A percentile compares a stretch with the other conserved stretches of the same genome.
phyloP scores from a whole-genome alignment of 441 rosid species.

The Viola pubescens region DNA sequence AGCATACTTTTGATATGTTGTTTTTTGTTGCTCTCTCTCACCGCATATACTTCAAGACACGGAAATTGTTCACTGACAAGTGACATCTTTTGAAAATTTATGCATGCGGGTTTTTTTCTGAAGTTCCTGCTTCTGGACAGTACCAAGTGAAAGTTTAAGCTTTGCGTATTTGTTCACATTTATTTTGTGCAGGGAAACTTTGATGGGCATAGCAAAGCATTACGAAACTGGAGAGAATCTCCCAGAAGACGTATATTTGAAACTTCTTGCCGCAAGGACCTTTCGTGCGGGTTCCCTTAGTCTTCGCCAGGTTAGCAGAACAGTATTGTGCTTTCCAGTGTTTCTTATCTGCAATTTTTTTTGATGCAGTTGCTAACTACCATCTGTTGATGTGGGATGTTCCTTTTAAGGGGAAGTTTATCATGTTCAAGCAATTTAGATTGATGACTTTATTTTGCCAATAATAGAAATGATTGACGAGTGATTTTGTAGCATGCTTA shows the following conservation, averaged over 20 bases:
- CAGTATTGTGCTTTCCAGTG: neutral
- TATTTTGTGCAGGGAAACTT: slow-evolving; percentile 56
- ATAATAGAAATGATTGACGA: too few relatives aligned
- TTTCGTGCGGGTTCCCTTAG: slow-evolving; percentile 80
- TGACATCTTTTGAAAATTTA: too few relatives aligned
- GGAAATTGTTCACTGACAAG: slow-evolving; percentile 2
- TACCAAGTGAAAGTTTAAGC: neutral
- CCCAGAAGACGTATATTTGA: slow-evolving; percentile 75
- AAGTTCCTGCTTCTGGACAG: neutral
- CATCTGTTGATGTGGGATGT: too few relatives aligned
- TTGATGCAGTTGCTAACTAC: neutral
- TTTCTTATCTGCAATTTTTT: neutral
- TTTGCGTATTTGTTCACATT: slow-evolving; percentile 2
- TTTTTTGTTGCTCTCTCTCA: neutral
- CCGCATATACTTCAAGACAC: neutral
- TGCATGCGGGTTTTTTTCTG: neutral
- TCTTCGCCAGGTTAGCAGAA: slow-evolving; percentile 74
- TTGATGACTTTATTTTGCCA: too few relatives aligned
- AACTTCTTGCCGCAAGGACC: slow-evolving; percentile 92
- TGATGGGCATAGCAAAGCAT: slow-evolving; percentile 91
- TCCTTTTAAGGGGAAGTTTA: neutral
- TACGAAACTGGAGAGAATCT: slow-evolving; percentile 75
- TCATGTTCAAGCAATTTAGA: neutral
- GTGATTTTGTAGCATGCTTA: too few relatives aligned
- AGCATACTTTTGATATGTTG: neutral